phyloP scores from a whole-genome alignment of 768 basidiomycete species.

The Mycena olivaceomarginata region DNA sequence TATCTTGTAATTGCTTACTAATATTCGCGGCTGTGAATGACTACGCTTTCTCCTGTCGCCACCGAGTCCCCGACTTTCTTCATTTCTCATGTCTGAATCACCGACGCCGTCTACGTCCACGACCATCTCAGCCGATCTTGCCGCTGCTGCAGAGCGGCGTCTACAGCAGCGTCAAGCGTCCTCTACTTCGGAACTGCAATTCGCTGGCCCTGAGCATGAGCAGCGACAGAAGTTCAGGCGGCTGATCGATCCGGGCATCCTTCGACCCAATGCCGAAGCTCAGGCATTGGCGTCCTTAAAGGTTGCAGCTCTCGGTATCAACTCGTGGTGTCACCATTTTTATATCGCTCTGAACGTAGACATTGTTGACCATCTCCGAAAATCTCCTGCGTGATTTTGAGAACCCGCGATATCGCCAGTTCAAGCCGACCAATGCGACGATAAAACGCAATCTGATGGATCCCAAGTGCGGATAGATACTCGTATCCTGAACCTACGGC shows the following conservation, averaged over 20 bases:
- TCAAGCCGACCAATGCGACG: constrained; percentile 84
- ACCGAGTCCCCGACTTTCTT: not conserved
- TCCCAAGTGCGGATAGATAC: constrained; percentile 61
- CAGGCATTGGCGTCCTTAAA: constrained; percentile 78
- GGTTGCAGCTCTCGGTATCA: constrained; percentile 60
- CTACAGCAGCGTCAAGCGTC: constrained; percentile 51
- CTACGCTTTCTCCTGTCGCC: not conserved
- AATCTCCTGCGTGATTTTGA: constrained; percentile 85
- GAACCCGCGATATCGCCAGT: constrained; percentile 82
- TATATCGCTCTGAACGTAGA: constrained; percentile 63
- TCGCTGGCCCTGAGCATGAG: constrained; percentile 72
- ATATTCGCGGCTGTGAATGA: constrained; percentile 10
- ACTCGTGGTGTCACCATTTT: constrained; percentile 40
- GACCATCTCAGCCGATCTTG: constrained; percentile 48
- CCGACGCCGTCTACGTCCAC: constrained; percentile 9
- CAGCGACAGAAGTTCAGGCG: constrained; percentile 84
- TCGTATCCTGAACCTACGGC: not conserved
- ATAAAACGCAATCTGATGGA: constrained; percentile 83
- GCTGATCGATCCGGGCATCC: constrained; percentile 87
- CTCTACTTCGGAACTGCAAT: constrained; percentile 33
- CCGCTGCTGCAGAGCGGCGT: constrained; percentile 68
- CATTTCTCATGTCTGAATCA: not conserved
- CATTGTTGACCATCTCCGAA: constrained; percentile 79
- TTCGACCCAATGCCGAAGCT: constrained; percentile 80
- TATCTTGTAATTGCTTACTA: constrained; percentile 22